Conservation (phyloP, 768 basidiomycete genomes). For the Trametes punicea region DNA sequence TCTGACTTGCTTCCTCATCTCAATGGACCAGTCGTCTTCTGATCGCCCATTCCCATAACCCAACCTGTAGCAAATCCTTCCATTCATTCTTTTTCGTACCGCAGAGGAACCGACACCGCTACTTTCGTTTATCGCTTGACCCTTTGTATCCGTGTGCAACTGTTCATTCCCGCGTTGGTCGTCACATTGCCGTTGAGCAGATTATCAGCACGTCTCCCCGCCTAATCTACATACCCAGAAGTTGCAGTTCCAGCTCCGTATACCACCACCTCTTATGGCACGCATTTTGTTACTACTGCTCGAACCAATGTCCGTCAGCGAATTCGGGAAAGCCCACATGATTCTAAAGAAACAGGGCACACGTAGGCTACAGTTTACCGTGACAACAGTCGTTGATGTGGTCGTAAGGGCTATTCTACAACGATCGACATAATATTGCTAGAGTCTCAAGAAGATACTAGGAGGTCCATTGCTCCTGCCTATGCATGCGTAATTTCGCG, state of each 20-base stretch:
- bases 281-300: neutral
- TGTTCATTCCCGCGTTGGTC: neutral
- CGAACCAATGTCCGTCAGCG: too few relatives aligned
- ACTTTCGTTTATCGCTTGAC: conserved; percentile 10
- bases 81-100: neutral
- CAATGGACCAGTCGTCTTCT: neutral
- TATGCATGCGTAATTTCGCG: too few relatives aligned
- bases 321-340: too few relatives aligned
- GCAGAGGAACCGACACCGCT: conserved; percentile 10
- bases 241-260: conserved; percentile 6
- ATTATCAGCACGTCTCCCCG: conserved; percentile 2
- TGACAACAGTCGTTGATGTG: too few relatives aligned
- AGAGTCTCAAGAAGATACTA: too few relatives aligned
- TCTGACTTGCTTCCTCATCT: neutral
- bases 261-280: conserved; percentile 4
- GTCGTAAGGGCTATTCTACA: too few relatives aligned
- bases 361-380: too few relatives aligned
- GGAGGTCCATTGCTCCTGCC: neutral
- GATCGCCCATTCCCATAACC: neutral
- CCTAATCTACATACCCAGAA: conserved; percentile 11
- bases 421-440: too few relatives aligned
- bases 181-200: neutral
- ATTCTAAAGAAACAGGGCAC: too few relatives aligned
- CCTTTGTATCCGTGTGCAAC: conserved; percentile 17
- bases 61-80: conserved; percentile 11